Conservation (phyloP, 805 yeast species). For the Wickerhamomyces bovis region DNA sequence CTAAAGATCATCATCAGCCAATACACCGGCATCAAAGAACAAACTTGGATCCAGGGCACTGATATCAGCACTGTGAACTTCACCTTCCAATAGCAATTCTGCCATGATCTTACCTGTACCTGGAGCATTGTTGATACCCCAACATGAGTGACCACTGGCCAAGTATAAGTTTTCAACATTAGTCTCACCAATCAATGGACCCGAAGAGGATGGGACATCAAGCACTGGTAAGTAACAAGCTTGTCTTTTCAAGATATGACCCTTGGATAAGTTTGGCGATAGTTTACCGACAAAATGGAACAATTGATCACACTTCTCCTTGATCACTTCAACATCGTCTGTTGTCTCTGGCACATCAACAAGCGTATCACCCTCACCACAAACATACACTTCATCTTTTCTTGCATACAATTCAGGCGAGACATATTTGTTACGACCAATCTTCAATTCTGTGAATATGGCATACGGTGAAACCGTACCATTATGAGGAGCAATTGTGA, state of each 20-base stretch:
- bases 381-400: slow-evolving; percentile 90
- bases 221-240: slow-evolving; percentile 95
- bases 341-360: slow-evolving; percentile 92
- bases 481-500: slow-evolving; percentile 76
- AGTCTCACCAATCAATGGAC: slow-evolving; percentile 93
- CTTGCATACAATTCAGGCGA: slow-evolving; percentile 95
- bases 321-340: slow-evolving; percentile 85
- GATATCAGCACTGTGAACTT: slow-evolving; percentile 69
- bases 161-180: slow-evolving; percentile 71
- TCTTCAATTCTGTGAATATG: slow-evolving; percentile 81
- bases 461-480: slow-evolving; percentile 88
- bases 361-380: slow-evolving; percentile 93
- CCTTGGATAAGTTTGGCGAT: slow-evolving; percentile 62
- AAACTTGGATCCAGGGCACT: slow-evolving; percentile 79
- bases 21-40: slow-evolving; percentile 68
- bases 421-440: slow-evolving; percentile 62
- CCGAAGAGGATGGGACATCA: slow-evolving; percentile 86
- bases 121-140: slow-evolving; percentile 98
- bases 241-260: slow-evolving; percentile 75
- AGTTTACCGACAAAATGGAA: slow-evolving; percentile 76
- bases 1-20: slow-evolving; percentile 12
- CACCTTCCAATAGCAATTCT: slow-evolving; percentile 81
- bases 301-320: slow-evolving; percentile 82
- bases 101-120: slow-evolving; percentile 93
- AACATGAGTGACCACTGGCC: slow-evolving; percentile 94